phyloP scores from a whole-genome alignment of 176 grass and related monocot species.

The Pharus latifolius region DNA sequence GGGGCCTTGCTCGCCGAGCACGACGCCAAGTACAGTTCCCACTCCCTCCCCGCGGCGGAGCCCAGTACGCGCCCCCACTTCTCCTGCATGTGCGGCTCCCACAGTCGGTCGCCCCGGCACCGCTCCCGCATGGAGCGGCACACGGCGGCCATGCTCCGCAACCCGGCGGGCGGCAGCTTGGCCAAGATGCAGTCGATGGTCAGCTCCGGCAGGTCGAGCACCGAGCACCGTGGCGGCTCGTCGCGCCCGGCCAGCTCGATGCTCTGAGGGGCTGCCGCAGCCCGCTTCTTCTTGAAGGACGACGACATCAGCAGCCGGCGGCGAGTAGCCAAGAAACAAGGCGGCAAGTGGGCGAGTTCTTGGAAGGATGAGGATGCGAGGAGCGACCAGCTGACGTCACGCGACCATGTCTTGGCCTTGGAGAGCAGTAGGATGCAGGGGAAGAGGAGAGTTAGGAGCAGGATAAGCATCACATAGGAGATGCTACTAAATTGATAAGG shows the following conservation, averaged over 20 bases:
- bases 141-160: conserved; percentile 62
- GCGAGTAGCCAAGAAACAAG: conserved; percentile 25
- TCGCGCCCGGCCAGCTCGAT: conserved; percentile 2
- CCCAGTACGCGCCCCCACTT: conserved; percentile 84
- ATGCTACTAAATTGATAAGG: too few species aligned
- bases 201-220: conserved; percentile 88
- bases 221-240: conserved; percentile 34
- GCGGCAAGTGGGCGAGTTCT: conserved; percentile 28
- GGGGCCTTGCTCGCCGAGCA: background rate
- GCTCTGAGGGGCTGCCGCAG: conserved; percentile 20
- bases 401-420: conserved; percentile 54
- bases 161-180: conserved; percentile 49
- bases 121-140: conserved; percentile 51
- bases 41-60: conserved; percentile 32
- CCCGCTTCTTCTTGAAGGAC: conserved; percentile 53
- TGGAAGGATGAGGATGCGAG: conserved; percentile 41
- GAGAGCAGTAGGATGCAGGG: conserved; percentile 49
- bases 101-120: conserved; percentile 65
- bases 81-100: conserved; percentile 73
- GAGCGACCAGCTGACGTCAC: conserved; percentile 67
- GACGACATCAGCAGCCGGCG: conserved; percentile 20
- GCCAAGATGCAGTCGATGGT: conserved; percentile 76
- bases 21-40: conserved; percentile 52
- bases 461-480: conserved; percentile 89
- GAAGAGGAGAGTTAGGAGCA: conserved; percentile 50